Base-by-base conservation (phyloP, 2,329 filamentous ascomycete genomes). In the Teratosphaeria zuluensis region DNA sequence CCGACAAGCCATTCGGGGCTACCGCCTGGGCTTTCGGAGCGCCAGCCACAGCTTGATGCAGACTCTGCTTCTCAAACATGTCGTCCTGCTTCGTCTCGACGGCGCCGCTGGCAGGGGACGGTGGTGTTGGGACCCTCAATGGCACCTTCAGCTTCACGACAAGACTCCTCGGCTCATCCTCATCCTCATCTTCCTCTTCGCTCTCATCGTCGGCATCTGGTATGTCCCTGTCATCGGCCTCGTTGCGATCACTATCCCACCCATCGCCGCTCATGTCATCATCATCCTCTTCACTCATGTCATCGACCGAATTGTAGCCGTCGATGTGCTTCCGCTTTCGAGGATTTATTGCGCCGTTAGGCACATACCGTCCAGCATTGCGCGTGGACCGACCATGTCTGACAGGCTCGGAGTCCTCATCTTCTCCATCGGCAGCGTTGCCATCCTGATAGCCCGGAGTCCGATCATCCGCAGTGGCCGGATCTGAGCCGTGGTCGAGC, bases 171-270 rank as follows among this genome's bases (percentile, higher is more conserved):
- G 69, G 65, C 42, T 73, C 69, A 4, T 72, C 69, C n/a, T 71
- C 69, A 21, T 76, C 74, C 42, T 79, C 78, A 1, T 78, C 73
- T 66, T 54, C 81, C 78, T 81, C 71, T n/a, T 72, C 81, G 46
- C 85, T 81, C 11, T 63, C 63, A 56, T 83, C 78, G 28, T 83
- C 82, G 4, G 68, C 70, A 38, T 73, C 72, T 30, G 68, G 66
- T 58, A 70, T 68, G 28, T 66, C 63, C 0, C 83, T 81, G 19
- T 86, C 79, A 56, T 89, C 85, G 5, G 86, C 86, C 30, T 81
- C 83, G 58, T 90, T 82, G 42, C 87, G 85, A 59, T 86, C 88
- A 55, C 87, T 86, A 52, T 90, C 86, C 69, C 85, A 89, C 63
- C 89, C 87, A 61, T 84, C 85, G 16, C 72, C 80, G 59, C 80